These are phyloP conservation scores for Pneumocystis sp. DNA, from an alignment of 1,139 yeast genomes.

Conservation along the genomic window DNA sequence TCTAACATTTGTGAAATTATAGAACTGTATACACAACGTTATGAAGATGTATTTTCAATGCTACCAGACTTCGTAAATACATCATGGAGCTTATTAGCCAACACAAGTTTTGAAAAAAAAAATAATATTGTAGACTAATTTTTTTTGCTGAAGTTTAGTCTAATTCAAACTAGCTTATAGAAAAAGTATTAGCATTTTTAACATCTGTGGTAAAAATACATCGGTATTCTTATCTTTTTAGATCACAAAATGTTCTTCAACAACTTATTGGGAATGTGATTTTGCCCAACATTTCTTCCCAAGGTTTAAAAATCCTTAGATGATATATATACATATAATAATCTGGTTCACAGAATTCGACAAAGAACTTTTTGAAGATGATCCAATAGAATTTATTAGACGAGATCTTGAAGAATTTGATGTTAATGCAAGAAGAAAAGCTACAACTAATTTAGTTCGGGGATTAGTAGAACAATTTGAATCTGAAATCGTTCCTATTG, in stretches of 20 bases:
- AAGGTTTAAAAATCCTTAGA: conserved; percentile 16
- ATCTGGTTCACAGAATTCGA: conserved; percentile 39
- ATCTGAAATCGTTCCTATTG: conserved; percentile 54
- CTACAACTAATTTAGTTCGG: conserved; percentile 79
- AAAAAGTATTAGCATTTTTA: conserved; percentile 64
- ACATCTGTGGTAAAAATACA: conserved; percentile 68
- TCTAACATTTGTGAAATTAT: conserved; percentile 74
- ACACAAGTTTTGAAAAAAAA: conserved; percentile 54
- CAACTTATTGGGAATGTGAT: conserved; percentile 72
- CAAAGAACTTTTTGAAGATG: conserved; percentile 89
- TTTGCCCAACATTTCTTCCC: conserved; percentile 67
- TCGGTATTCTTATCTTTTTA: conserved; percentile 46
- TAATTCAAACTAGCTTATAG: conserved; percentile 34
- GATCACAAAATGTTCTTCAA: conserved; percentile 50
- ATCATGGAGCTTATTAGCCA: conserved; percentile 63
- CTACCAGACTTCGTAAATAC: conserved; percentile 67
- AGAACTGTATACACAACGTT: conserved; percentile 74
- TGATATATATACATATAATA: conserved; percentile 19
- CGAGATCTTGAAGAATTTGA: conserved; percentile 93
- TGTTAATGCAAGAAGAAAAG: conserved; percentile 77
- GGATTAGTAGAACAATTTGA: conserved; percentile 75
- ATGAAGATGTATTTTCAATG: conserved; percentile 75
- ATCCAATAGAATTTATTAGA: conserved; percentile 82
- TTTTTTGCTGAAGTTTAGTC: neutral
- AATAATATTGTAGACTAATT: conserved; percentile 39